Percentiles rank a stretch among this genome's conserved stretches.
These are phyloP conservation scores for Aspergillus costaricaensis DNA, from an alignment of 2,329 filamentous ascomycete species.

Conservation along the genomic window DNA sequence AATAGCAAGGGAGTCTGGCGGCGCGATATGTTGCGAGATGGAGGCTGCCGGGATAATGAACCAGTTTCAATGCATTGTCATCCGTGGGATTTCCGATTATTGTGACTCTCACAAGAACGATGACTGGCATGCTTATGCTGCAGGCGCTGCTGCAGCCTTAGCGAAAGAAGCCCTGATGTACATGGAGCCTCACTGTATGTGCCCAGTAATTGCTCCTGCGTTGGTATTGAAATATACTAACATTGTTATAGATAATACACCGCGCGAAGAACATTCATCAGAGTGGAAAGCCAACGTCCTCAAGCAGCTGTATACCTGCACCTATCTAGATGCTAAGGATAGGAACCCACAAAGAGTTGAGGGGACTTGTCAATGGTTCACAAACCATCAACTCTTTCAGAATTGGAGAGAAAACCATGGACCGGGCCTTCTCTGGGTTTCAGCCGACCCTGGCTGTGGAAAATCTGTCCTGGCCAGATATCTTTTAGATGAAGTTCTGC, in stretches of 20 bases:
- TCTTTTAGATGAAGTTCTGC: constrained; percentile 14
- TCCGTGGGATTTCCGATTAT: constrained; percentile 24
- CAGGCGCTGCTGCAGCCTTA: constrained; percentile 8
- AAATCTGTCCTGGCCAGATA: constrained; percentile 29
- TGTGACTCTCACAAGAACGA: constrained; percentile 13
- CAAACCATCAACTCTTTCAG: neutral
- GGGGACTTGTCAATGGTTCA: constrained; percentile 38
- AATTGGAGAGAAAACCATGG: constrained; percentile 23
- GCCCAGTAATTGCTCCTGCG: neutral
- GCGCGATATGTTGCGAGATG: constrained; percentile 15
- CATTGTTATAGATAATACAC: neutral
- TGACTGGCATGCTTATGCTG: constrained; percentile 8
- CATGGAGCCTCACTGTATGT: neutral
- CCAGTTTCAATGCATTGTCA: constrained; percentile 13
- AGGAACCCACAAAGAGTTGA: neutral
- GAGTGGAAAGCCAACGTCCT: neutral
- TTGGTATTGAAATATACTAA: neutral
- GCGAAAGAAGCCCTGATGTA: neutral
- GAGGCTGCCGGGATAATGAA: constrained; percentile 15
- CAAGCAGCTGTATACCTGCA: neutral
- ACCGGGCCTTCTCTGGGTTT: constrained; percentile 29
- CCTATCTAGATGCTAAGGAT: neutral
- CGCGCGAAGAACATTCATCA: neutral
- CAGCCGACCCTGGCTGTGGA: constrained; percentile 32
- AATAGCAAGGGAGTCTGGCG: too few species aligned